Percentiles rank a stretch among this genome's conserved stretches.
Evolutionary conservation across 257 asterid species (phyloP).

Genomic region (Nicotiana otophora): DNA sequence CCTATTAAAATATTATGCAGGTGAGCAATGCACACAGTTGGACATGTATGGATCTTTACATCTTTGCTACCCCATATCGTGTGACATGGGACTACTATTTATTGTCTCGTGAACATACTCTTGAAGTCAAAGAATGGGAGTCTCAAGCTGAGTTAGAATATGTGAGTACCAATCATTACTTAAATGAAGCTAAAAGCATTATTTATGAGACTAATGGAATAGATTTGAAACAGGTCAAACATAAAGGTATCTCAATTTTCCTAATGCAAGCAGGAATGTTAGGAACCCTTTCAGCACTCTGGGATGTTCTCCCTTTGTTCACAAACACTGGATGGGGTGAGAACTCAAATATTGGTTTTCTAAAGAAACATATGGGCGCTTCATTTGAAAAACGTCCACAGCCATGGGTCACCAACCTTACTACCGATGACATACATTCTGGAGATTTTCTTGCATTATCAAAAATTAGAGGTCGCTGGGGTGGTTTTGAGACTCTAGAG

Average conservation of each 20-base stretch:
- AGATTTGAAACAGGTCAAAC: conserved; percentile 47
- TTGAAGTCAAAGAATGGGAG: conserved; percentile 77
- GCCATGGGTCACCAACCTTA: conserved; percentile 71
- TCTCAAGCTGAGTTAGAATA: conserved; percentile 67
- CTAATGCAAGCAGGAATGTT: conserved; percentile 87
- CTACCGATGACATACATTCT: conserved; percentile 59
- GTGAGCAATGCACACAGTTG: conserved; percentile 66
- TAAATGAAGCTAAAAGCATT: background rate
- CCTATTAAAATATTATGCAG: conserved; percentile 28
- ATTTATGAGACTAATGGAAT: background rate
- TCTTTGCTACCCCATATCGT: conserved; percentile 83
- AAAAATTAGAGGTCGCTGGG: conserved; percentile 86
- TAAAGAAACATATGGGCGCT: conserved; percentile 80
- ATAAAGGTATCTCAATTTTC: conserved; percentile 68
- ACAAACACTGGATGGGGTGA: conserved; percentile 76
- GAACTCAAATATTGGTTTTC: conserved; percentile 69
- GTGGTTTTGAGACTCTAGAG: conserved; percentile 88
- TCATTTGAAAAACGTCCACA: conserved; percentile 67
- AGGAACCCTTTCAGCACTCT: conserved; percentile 66
- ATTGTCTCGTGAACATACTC: conserved; percentile 70
- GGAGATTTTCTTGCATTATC: conserved; percentile 83
- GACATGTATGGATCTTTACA: conserved; percentile 85
- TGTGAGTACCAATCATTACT: conserved; percentile 39
- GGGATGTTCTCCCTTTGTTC: conserved; percentile 87
- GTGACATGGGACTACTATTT: conserved; percentile 90